Evolutionary conservation across 306 rosid genomes (phyloP).

Genomic region (Myrica gale): DNA sequence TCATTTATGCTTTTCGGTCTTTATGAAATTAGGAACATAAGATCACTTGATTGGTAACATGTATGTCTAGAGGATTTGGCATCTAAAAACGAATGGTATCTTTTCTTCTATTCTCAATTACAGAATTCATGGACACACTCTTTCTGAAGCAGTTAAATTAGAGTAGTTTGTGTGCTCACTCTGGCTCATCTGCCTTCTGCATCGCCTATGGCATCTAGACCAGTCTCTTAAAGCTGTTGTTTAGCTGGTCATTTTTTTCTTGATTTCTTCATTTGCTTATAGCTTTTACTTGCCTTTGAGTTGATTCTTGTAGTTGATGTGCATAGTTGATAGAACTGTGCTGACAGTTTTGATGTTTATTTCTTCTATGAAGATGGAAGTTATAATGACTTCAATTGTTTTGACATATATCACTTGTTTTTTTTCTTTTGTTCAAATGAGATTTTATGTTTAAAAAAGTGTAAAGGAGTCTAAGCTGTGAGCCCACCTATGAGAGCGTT

Average conservation of each 20-base stretch:
- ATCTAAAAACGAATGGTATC: not conserved
- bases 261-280: not conserved
- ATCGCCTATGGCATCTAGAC: not conserved
- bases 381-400: not conserved
- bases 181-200: not conserved
- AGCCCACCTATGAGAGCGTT: not conserved
- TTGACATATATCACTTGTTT: no score
- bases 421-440: no score
- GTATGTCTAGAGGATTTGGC: not conserved
- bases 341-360: not conserved
- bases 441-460: not conserved
- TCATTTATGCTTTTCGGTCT: not conserved
- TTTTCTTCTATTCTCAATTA: not conserved
- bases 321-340: not conserved
- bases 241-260: not conserved
- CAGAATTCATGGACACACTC: not conserved
- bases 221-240: not conserved
- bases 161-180: not conserved
- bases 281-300: not conserved
- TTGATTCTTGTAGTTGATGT: not conserved
- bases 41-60: not conserved
- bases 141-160: not conserved
- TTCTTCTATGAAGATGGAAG: no score
- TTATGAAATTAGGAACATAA: not conserved
- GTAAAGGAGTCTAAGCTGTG: not conserved